phyloP scores from a whole-genome alignment of 305 asterid genomes.

The Fraxinus albicans region DNA sequence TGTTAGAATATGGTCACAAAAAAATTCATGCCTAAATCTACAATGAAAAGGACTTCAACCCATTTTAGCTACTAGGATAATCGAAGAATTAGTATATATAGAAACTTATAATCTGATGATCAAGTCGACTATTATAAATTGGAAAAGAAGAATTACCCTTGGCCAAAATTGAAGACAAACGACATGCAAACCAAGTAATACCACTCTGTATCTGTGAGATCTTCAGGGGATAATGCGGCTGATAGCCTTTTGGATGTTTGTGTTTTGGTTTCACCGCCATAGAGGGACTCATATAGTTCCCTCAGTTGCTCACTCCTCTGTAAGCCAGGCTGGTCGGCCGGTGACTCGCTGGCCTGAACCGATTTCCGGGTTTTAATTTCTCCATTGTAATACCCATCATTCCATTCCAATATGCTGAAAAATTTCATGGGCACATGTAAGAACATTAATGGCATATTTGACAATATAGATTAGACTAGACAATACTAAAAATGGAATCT shows the following conservation, averaged over 20 bases:
- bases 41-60: neutral
- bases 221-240: constrained; percentile 82
- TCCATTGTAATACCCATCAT: constrained; percentile 83
- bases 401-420: constrained; percentile 70
- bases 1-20: neutral
- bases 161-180: constrained; percentile 59
- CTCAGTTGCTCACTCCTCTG: constrained; percentile 75
- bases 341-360: constrained; percentile 53
- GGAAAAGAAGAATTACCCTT: constrained; percentile 55
- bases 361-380: constrained; percentile 84
- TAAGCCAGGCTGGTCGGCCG: constrained; percentile 55
- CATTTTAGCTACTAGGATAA: neutral
- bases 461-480: neutral
- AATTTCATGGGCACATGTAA: neutral
- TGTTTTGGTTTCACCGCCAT: constrained; percentile 51
- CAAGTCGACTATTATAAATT: neutral
- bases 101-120: neutral
- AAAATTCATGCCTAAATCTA: neutral
- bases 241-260: constrained; percentile 61
- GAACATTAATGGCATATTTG: neutral
- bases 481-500: neutral
- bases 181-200: constrained; percentile 96
- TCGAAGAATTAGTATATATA: neutral
- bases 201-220: constrained; percentile 90
- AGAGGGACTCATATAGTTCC: constrained; percentile 69